Evolutionary conservation across 306 rosid species (phyloP), one percentile per base, ranked within the genome.

Genomic region (Medicago ruthenica): DNA sequence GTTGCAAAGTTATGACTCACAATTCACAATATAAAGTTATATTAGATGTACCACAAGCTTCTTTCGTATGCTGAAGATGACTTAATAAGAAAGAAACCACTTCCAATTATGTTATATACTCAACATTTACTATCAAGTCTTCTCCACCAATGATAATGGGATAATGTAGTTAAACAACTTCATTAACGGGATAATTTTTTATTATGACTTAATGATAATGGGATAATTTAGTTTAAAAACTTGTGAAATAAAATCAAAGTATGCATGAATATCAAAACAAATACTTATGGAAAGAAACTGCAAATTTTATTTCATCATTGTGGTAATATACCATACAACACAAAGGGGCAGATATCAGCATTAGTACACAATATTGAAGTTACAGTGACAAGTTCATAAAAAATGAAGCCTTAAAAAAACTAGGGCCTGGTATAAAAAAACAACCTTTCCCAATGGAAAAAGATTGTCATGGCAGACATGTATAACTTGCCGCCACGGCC

Each of bases 401-500:
- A 86, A 82, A 55, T 74, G 90, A 84, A 24, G 88, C 96, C 96
- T 85, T 85, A 6, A 71, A 85, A 87, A 89, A 85, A 87, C 80
- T 1, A 81, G 93, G 83, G 79, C 82, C 76, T 83, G 90, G 93
- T 79, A 22, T n/a, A 89, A 91, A 90, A 85, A 87, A 82, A 85
- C 85, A 85, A 22, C 89, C 74, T 80, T 70, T 85, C 73, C 11
- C 8, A 9, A 53, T 18, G 66, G 73, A 71, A 79, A 67, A 79
- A 82, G 88, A 72, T 75, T 83, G 92, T 86, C 86, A 69, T 84
- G 97, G 92, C 97, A 91, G 91, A 84, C 83, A 34, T 77, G 83
- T 77, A 85, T 69, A 79, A 87, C 83, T 70, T 7, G 91, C 96
- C 85, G 92, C 97, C 98, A 86, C 4, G 55, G 89, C 99, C 99